Conservation (phyloP, 805 yeast species). For the Metschnikowia anglica region DNA sequence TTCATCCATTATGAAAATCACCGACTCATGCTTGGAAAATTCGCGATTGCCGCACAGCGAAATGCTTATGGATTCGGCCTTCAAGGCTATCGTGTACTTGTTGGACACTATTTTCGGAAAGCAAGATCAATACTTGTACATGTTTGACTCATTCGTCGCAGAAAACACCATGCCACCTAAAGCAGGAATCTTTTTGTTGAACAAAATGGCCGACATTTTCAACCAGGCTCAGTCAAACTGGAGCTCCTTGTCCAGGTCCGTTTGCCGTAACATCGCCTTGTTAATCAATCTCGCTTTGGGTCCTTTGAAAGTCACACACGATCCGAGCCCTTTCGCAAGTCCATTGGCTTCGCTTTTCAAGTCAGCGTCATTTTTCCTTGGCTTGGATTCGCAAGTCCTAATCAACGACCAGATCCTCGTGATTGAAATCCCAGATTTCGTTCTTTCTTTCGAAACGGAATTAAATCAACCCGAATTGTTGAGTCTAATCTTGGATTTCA, state of each 20-base stretch:
- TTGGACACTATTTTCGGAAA: conserved; percentile 64
- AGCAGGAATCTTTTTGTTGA: conserved; percentile 52
- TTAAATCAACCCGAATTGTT: conserved; percentile 42
- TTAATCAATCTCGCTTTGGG: conserved; percentile 43
- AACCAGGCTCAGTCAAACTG: conserved; percentile 52
- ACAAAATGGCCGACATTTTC: conserved; percentile 47
- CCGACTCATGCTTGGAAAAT: conserved; percentile 29
- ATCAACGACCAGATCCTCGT: conserved; percentile 63
- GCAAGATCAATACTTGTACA: conserved; percentile 59
- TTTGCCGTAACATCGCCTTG: conserved; percentile 58
- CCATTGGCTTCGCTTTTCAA: conserved; percentile 36
- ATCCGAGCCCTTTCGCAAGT: conserved; percentile 26
- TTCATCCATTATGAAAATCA: conserved; percentile 33
- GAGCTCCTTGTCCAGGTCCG: conserved; percentile 62
- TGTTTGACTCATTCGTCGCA: conserved; percentile 51
- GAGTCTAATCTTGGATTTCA: conserved; percentile 43
- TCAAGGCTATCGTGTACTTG: conserved; percentile 59
- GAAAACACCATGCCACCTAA: conserved; percentile 40
- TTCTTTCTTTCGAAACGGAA: conserved; percentile 44
- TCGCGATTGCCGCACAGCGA: conserved; percentile 26
- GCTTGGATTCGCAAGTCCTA: conserved; percentile 45
- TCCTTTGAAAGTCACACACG: conserved; percentile 21
- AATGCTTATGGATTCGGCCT: conserved; percentile 37
- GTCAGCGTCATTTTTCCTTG: conserved; percentile 46
- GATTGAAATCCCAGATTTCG: conserved; percentile 58